phyloP scores from a whole-genome alignment of 2,329 filamentous ascomycete genomes.

The Lojkania enalia region DNA sequence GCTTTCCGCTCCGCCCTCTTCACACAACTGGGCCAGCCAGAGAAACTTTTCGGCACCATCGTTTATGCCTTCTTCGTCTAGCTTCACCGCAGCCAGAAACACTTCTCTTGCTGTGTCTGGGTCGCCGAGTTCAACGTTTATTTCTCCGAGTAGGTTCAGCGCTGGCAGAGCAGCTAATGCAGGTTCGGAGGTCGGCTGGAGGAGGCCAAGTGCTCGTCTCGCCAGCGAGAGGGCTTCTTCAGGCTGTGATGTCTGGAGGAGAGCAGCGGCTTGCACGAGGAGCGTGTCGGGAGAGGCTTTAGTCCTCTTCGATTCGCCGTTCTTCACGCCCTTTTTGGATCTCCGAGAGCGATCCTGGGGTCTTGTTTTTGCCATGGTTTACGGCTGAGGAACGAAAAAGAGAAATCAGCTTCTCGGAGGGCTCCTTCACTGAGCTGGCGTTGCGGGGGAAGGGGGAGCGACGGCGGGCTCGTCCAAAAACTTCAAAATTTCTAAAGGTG shows the following conservation, averaged over 20 bases:
- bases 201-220: conserved; percentile 56
- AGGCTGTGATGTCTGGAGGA: conserved; percentile 62
- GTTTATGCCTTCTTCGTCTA: conserved; percentile 79
- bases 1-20: conserved; percentile 63
- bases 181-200: conserved; percentile 45
- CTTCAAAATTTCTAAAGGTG: conserved; percentile 22
- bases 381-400: conserved; percentile 1
- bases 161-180: conserved; percentile 62
- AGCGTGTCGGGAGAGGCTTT: conserved; percentile 59
- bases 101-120: conserved; percentile 71
- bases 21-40: conserved; percentile 87
- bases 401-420: no score
- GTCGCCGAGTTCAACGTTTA: conserved; percentile 81
- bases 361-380: conserved; percentile 58
- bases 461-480: conserved; percentile 23
- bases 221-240: conserved; percentile 60
- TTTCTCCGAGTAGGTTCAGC: conserved; percentile 77
- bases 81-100: conserved; percentile 71
- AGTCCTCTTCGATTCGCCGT: conserved; percentile 50
- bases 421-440: no score
- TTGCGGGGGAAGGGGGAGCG: background rate
- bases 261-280: conserved; percentile 58
- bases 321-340: conserved; percentile 42
- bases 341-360: conserved; percentile 48
- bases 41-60: conserved; percentile 93